phyloP scores from a whole-genome alignment of 345 rosid species.

The Gossypium rotundifolium region DNA sequence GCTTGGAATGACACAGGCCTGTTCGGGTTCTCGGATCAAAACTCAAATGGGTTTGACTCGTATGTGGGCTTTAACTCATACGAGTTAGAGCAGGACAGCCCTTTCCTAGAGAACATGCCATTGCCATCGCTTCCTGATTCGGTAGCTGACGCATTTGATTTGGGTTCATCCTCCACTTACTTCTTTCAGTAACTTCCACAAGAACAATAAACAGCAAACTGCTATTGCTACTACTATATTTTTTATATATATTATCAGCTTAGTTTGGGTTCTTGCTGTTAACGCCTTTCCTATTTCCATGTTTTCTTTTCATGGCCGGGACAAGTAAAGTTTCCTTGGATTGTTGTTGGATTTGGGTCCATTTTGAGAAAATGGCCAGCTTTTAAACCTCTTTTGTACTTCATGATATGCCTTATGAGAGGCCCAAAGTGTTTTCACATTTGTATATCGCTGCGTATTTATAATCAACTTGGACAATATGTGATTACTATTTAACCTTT shows the following conservation, averaged over 20 bases:
- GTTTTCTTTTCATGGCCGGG: neutral
- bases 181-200: constrained; percentile 12
- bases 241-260: neutral
- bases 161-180: constrained; percentile 31
- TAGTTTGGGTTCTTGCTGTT: neutral
- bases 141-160: constrained; percentile 31
- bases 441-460: too few relatives aligned
- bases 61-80: constrained; percentile 23
- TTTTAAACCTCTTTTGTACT: neutral
- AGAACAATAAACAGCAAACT: neutral
- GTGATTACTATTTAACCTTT: too few relatives aligned
- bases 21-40: constrained; percentile 25
- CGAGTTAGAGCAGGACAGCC: constrained; percentile 23
- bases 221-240: neutral
- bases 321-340: neutral
- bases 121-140: constrained; percentile 26
- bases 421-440: too few relatives aligned
- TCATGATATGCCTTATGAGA: neutral
- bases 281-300: neutral
- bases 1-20: constrained; percentile 34
- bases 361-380: neutral
- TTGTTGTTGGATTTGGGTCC: neutral
- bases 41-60: neutral
- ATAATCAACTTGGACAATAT: too few relatives aligned
- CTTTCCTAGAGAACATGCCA: constrained; percentile 16